phyloP scores from a whole-genome alignment of 1,284 basidiomycete species.

The Leccinum colubrinum region DNA sequence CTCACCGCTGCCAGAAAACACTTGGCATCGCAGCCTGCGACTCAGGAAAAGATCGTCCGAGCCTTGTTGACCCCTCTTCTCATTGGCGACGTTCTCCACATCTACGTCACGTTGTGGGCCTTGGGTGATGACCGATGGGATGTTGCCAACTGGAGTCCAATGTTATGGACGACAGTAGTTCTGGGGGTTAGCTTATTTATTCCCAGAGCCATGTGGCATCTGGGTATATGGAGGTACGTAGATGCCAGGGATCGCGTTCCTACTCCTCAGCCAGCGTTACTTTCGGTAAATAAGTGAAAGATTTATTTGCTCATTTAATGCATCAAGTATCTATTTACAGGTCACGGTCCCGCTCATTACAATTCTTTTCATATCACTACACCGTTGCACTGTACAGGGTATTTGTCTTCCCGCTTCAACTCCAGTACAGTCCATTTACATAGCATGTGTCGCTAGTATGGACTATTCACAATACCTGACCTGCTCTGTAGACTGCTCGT shows the following conservation, averaged over 20 bases:
- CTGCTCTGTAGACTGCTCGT: slow-evolving; percentile 43
- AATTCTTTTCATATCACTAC: slow-evolving; percentile 3
- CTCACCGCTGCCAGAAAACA: slow-evolving; percentile 58
- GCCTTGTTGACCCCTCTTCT: slow-evolving; percentile 66
- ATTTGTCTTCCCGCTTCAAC: slow-evolving; percentile 8
- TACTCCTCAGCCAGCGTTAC: background rate
- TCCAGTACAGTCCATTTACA: slow-evolving; percentile 5
- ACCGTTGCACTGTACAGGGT: slow-evolving; percentile 7
- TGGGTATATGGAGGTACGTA: slow-evolving; percentile 71
- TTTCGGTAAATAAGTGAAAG: slow-evolving; percentile 17
- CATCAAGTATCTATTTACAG: slow-evolving; percentile 5
- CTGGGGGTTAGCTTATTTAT: slow-evolving; percentile 63
- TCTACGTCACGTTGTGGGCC: slow-evolving; percentile 68
- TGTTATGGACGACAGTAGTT: slow-evolving; percentile 65
- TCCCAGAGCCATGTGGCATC: slow-evolving; percentile 67
- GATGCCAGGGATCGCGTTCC: slow-evolving; percentile 51
- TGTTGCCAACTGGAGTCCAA: slow-evolving; percentile 57
- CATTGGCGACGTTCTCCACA: slow-evolving; percentile 63
- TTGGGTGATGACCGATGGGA: slow-evolving; percentile 66
- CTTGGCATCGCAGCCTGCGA: slow-evolving; percentile 51
- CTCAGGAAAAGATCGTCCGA: slow-evolving; percentile 68
- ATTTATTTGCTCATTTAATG: slow-evolving; percentile 29
- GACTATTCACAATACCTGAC: slow-evolving; percentile 69
- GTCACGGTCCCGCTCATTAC: slow-evolving; percentile 1
- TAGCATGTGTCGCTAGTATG: slow-evolving; percentile 45